These are phyloP conservation scores for Globisporangium paroecandrum DNA, from an alignment of 352 stramenopile genomes.

Conservation along the genomic window DNA sequence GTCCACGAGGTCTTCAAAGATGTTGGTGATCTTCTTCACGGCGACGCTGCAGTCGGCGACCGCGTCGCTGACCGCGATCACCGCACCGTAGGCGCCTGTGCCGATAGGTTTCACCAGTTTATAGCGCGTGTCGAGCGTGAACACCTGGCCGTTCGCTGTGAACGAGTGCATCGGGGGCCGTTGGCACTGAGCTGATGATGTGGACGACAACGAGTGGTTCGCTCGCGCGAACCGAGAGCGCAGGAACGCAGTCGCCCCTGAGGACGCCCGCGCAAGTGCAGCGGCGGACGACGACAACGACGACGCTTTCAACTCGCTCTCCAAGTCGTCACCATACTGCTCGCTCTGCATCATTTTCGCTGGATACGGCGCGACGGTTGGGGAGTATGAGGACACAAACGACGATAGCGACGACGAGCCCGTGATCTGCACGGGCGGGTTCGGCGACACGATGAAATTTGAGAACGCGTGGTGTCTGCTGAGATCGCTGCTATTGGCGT, in stretches of 20 bases:
- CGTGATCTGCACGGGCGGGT: slow-evolving; percentile 13
- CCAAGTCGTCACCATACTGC: neutral
- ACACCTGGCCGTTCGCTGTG: slow-evolving; percentile 75
- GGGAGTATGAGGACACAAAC: neutral
- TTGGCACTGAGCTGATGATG: slow-evolving; percentile 18
- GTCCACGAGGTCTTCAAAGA: slow-evolving; percentile 97
- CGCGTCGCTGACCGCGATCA: slow-evolving; percentile 84
- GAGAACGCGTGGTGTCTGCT: slow-evolving; percentile 10
- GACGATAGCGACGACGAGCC: neutral
- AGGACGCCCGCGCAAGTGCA: slow-evolving; percentile 16
- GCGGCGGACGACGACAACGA: neutral
- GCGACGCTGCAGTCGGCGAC: slow-evolving; percentile 64
- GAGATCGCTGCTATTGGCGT: neutral
- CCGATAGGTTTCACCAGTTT: slow-evolving; percentile 87
- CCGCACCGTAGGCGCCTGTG: slow-evolving; percentile 85
- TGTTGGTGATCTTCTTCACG: slow-evolving; percentile 93
- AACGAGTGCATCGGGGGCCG: slow-evolving; percentile 62
- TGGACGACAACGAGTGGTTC: neutral
- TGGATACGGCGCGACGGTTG: neutral
- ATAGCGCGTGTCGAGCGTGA: slow-evolving; percentile 87
- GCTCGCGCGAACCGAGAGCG: slow-evolving; percentile 9
- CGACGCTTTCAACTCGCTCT: slow-evolving; percentile 12
- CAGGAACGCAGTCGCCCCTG: slow-evolving; percentile 17
- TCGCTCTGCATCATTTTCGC: neutral
- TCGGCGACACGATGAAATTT: slow-evolving; percentile 19